Evolutionary conservation across 2,329 filamentous ascomycete species (phyloP).

Genomic region (Ceratocystiopsis sp.): DNA sequence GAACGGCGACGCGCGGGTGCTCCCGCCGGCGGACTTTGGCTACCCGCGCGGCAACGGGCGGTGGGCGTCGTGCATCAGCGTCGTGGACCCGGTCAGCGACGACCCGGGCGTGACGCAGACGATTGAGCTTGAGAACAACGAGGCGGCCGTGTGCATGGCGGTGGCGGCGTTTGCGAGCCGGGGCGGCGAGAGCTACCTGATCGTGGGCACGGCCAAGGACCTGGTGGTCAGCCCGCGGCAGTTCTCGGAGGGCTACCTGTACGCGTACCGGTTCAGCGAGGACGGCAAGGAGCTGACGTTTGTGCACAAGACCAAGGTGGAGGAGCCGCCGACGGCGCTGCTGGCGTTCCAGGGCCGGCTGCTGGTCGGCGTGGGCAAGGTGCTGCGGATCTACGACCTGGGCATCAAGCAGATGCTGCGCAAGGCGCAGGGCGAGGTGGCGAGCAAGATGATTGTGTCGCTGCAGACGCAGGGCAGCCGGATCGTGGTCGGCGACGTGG

Average conservation of each 20-base stretch:
- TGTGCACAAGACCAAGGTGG: slow-evolving; percentile 88
- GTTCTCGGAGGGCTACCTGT: slow-evolving; percentile 66
- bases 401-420: slow-evolving; percentile 84
- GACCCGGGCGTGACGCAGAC: slow-evolving; percentile 56
- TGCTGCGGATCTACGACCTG: slow-evolving; percentile 77
- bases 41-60: slow-evolving; percentile 68
- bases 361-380: slow-evolving; percentile 67
- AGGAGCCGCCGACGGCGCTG: slow-evolving; percentile 77
- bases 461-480: slow-evolving; percentile 81
- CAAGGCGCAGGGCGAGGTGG: slow-evolving; percentile 70
- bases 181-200: slow-evolving; percentile 76
- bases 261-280: slow-evolving; percentile 80
- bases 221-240: slow-evolving; percentile 63
- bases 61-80: slow-evolving; percentile 91
- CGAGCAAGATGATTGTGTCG: slow-evolving; percentile 69
- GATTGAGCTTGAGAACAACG: slow-evolving; percentile 73
- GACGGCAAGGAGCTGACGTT: slow-evolving; percentile 82
- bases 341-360: slow-evolving; percentile 85
- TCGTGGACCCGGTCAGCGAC: slow-evolving; percentile 66
- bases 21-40: slow-evolving; percentile 73
- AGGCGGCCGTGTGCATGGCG: slow-evolving; percentile 75
- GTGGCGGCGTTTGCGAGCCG: slow-evolving; percentile 76
- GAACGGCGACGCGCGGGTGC: slow-evolving; percentile 53
- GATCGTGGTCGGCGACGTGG: slow-evolving; percentile 81
- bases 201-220: slow-evolving; percentile 88